These are phyloP conservation scores for Thinopyrum elongatum DNA, from an alignment of 176 grass and related monocot genomes.

Conservation along the genomic window DNA sequence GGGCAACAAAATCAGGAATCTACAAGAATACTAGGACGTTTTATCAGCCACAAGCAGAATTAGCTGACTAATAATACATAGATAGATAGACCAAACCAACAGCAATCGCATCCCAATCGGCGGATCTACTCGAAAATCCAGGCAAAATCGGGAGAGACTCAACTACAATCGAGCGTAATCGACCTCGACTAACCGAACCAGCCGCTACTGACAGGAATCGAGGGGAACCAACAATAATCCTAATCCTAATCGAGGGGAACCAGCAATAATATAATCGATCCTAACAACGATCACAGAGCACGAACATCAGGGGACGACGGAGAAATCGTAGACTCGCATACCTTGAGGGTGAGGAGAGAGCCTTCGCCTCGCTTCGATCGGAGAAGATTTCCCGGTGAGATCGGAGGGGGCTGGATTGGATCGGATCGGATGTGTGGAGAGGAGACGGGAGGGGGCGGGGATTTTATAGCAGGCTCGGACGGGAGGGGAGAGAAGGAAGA, in stretches of 20 bases:
- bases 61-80: background rate
- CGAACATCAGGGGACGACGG: background rate
- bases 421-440: background rate
- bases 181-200: background rate
- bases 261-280: background rate
- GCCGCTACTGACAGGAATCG: background rate
- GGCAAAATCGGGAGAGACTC: background rate
- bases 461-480: slow-evolving; percentile 10
- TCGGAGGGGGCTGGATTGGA: background rate
- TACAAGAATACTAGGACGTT: background rate
- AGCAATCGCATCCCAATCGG: background rate
- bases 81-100: background rate
- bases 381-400: background rate
- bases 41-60: background rate
- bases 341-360: slow-evolving; percentile 13
- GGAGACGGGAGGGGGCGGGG: background rate
- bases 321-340: slow-evolving; percentile 6
- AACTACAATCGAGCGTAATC: background rate
- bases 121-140: background rate
- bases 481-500: background rate
- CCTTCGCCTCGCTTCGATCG: background rate
- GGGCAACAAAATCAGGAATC: background rate
- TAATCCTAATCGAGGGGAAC: background rate
- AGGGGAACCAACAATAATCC: background rate
- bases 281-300: background rate